phyloP scores from a whole-genome alignment of 106 monocot species.

The Vanilla planifolia region DNA sequence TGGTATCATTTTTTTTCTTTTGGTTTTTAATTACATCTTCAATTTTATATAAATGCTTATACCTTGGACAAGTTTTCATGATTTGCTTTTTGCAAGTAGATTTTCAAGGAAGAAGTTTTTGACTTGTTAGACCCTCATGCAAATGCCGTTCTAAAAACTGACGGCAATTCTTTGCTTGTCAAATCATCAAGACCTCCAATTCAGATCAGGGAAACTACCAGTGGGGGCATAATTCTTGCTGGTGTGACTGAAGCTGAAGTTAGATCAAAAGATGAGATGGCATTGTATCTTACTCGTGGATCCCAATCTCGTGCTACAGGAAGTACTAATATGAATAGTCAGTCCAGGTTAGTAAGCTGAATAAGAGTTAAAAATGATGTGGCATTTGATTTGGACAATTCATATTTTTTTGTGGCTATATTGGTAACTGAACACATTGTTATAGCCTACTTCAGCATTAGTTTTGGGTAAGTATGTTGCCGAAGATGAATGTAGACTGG shows the following conservation, averaged over 20 bases:
- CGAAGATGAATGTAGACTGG: too few relatives aligned
- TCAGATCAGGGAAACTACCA: slow-evolving; percentile 91
- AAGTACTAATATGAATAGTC: slow-evolving; percentile 98
- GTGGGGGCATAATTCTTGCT: slow-evolving; percentile 89
- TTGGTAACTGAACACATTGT: background rate
- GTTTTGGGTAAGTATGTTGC: too few relatives aligned
- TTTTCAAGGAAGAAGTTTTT: slow-evolving; percentile 99
- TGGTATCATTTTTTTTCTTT: background rate
- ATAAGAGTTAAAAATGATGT: background rate
- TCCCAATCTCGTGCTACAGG: slow-evolving; percentile 87
- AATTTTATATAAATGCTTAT: background rate
- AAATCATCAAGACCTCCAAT: slow-evolving; percentile 74
- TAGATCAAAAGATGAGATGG: slow-evolving; percentile 86
- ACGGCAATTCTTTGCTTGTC: slow-evolving; percentile 18
- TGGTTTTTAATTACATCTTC: background rate
- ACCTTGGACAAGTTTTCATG: background rate
- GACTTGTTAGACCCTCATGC: slow-evolving; percentile 71
- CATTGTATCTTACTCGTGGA: slow-evolving; percentile 66
- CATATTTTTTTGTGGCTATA: too few relatives aligned
- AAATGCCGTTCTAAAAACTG: slow-evolving; percentile 31
- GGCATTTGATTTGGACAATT: background rate
- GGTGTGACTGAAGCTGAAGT: slow-evolving; percentile 93
- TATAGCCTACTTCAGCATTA: background rate
- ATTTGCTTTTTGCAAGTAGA: slow-evolving; percentile 33
- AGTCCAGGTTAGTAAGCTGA: slow-evolving; percentile 61